Evolutionary conservation across 495 filamentous ascomycete species (phyloP).

Genomic region (Apodospora peruviana): DNA sequence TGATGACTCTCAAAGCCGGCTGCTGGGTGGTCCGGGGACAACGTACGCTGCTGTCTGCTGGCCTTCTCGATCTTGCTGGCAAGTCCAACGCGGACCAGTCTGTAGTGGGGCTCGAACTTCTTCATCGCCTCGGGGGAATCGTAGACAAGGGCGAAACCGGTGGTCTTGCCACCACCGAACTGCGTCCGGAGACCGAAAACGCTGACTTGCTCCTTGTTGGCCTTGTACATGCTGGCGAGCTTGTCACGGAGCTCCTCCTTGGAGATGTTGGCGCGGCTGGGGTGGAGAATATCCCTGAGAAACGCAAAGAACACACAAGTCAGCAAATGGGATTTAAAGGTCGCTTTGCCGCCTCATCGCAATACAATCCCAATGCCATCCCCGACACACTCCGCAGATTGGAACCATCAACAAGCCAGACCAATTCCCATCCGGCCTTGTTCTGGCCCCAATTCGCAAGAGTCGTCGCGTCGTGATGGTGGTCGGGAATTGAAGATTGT

Average conservation of each 20-base stretch:
- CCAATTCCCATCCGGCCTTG: too few relatives aligned
- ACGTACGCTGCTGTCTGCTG: constrained; percentile 97
- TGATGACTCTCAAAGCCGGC: not conserved
- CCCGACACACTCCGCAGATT: too few relatives aligned
- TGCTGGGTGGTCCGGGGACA: not conserved
- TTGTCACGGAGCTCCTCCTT: constrained; percentile 97
- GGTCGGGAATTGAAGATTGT: not conserved
- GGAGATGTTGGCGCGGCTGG: constrained; percentile 93
- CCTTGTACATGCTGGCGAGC: constrained; percentile 94
- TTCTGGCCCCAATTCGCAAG: too few relatives aligned
- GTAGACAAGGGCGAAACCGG: constrained; percentile 97
- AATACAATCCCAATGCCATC: not conserved
- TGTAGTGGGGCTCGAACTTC: constrained; percentile 99
- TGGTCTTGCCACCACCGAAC: constrained; percentile 99
- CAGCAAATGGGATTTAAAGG: not conserved
- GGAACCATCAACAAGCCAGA: too few relatives aligned
- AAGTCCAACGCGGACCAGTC: constrained; percentile 84
- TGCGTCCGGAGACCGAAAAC: constrained; percentile 98
- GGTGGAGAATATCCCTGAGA: constrained; percentile 95
- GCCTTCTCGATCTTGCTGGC: constrained; percentile 92
- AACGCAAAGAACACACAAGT: constrained; percentile 9
- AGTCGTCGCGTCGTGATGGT: too few relatives aligned
- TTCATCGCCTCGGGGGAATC: constrained; percentile 95
- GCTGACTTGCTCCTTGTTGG: constrained; percentile 90
- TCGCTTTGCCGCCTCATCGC: not conserved